Evolutionary conservation across 306 rosid genomes (phyloP), one percentile per base, ranked within the genome.

Genomic region (Begonia masoniana): DNA sequence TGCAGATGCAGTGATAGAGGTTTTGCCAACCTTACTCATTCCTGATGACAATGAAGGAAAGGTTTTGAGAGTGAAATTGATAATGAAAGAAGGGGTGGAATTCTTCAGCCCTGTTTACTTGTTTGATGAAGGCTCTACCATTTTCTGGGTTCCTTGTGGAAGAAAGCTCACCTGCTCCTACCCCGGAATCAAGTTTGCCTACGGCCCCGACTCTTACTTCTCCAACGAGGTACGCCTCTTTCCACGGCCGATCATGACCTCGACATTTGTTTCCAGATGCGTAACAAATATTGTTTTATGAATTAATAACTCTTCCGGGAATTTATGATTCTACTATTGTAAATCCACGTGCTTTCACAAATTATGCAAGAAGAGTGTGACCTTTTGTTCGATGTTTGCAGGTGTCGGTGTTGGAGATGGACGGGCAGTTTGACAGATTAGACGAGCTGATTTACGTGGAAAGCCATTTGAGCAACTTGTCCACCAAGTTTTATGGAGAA

Each of bases 81-180:
- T 91, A 47, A 87, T 83, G 81, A 91, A 91, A 69, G 99, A 91
- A 54, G 99, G 94, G 17, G 92, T 91, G 13, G 48, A 86, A 43
- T 60, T 62, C 57, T 91, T 91, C 64, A 77, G 73, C 74, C 96
- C 99, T 2, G 94, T 86, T 68, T 91, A 91, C 76, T 72, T 91
- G 76, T 91, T 91, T 61, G 99, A 91, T 72, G 96, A 91, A 5
- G 99, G 99, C 62, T 91, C 99, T 2, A 71, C 96, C 58, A 64
- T 91, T 65, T 79, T 94, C 1, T 91, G 99, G 99, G 83, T 91
- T 41, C 99, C 99, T 1, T 91, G 99, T 66, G 99, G 99, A 51
- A 86, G 99, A 61, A 91, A 91, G 69, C 99, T 91, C 51, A 91
- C 99, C 53, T 91, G 99, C 82, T 91, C 99, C 46, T 91, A 86